phyloP scores from a whole-genome alignment of 73 alveolate species.

The Tetrahymena malaccensis region DNA sequence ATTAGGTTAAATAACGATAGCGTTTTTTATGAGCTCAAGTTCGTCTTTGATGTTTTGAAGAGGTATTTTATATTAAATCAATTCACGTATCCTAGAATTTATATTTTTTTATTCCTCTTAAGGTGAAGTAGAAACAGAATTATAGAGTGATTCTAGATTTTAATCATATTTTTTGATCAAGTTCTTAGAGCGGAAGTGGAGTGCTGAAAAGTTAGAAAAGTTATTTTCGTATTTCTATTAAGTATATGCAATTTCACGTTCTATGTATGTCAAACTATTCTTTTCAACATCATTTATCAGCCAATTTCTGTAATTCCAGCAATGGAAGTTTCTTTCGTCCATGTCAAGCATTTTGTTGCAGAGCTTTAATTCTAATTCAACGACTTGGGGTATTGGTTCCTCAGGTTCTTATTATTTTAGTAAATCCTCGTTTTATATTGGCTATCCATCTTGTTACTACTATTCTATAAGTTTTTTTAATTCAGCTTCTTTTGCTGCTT shows the following conservation, averaged over 20 bases:
- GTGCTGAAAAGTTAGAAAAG: slow-evolving; percentile 82
- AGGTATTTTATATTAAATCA: slow-evolving; percentile 39
- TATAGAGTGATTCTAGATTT: not conserved
- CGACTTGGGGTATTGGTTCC: slow-evolving; percentile 25
- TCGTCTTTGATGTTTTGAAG: slow-evolving; percentile 52
- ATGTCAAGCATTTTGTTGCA: slow-evolving; percentile 70
- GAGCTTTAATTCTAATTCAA: slow-evolving; percentile 59
- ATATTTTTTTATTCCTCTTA: slow-evolving; percentile 30
- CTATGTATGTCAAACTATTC: slow-evolving; percentile 3
- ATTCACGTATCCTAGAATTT: not conserved
- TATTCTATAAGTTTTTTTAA: not conserved
- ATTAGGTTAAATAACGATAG: slow-evolving; percentile 83
- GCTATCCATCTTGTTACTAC: not conserved
- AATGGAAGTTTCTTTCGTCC: slow-evolving; percentile 90
- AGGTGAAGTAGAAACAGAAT: slow-evolving; percentile 9
- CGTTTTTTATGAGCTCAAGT: slow-evolving; percentile 70
- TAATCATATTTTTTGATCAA: slow-evolving; percentile 23
- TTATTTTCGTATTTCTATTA: slow-evolving; percentile 56
- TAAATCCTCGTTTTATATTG: not conserved
- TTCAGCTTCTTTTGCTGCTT: slow-evolving; percentile 32
- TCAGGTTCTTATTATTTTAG: slow-evolving; percentile 4
- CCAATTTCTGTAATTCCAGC: slow-evolving; percentile 86
- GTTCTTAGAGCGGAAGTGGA: slow-evolving; percentile 69
- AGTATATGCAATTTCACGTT: slow-evolving; percentile 51
- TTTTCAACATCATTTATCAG: not conserved